Conservation (phyloP, 495 filamentous ascomycete species). For the Hyaloscypha variabilis region DNA sequence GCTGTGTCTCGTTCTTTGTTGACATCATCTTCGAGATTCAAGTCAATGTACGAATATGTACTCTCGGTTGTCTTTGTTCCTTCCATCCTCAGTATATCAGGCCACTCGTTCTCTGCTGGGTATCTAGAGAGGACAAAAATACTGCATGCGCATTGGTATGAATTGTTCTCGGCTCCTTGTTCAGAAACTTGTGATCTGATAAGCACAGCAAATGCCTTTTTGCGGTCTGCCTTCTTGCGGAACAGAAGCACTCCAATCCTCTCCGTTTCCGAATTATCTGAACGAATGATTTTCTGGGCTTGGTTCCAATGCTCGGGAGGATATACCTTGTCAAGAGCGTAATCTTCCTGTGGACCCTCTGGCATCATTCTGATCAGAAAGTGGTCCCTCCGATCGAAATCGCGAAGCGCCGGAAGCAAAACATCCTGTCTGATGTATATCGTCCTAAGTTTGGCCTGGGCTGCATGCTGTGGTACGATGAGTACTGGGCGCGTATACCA, state of each 20-base stretch:
- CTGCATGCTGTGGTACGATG: slow-evolving; percentile 6
- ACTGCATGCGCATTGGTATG: not conserved
- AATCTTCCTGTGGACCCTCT: not conserved
- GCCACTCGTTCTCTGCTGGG: not conserved
- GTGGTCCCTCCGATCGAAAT: slow-evolving; percentile 9
- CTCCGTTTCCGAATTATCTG: not conserved
- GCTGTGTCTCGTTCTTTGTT: not conserved
- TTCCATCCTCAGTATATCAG: not conserved
- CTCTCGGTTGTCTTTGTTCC: not conserved
- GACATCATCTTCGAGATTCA: slow-evolving; percentile 4
- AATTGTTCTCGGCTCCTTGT: not conserved
- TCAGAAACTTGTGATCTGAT: not conserved
- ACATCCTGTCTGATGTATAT: slow-evolving; percentile 9
- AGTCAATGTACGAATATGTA: not conserved
- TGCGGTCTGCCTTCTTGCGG: not conserved
- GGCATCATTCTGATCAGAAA: slow-evolving; percentile 8
- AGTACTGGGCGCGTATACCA: not conserved
- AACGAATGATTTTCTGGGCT: slow-evolving; percentile 6
- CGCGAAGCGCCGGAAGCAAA: not conserved
- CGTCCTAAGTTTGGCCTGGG: not conserved
- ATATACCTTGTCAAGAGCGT: not conserved
- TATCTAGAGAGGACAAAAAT: not conserved
- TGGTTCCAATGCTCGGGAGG: slow-evolving; percentile 2
- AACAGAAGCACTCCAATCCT: not conserved
- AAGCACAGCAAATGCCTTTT: not conserved